phyloP scores from a whole-genome alignment of 768 basidiomycete species.

The Lepiota venenata region DNA sequence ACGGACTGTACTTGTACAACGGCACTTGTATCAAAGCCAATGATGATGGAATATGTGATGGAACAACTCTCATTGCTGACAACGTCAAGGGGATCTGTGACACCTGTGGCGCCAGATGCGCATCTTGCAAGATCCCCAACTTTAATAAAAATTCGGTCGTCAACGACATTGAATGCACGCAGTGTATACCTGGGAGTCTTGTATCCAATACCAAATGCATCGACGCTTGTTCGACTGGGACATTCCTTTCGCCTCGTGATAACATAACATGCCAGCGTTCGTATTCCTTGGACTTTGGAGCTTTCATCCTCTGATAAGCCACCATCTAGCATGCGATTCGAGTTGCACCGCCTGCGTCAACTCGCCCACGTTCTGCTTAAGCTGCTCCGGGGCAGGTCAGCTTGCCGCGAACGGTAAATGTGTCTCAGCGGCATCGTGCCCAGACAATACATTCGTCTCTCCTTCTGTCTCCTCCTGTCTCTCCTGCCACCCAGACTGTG shows the following conservation, averaged over 20 bases:
- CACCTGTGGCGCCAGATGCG: constrained; percentile 77
- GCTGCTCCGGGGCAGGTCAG: constrained; percentile 57
- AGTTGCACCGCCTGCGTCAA: constrained; percentile 70
- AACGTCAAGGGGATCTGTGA: constrained; percentile 81
- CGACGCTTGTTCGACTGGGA: constrained; percentile 65
- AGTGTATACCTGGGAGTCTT: constrained; percentile 74
- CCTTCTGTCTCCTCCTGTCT: constrained; percentile 65
- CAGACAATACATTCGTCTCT: constrained; percentile 63
- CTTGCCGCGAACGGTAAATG: constrained; percentile 74
- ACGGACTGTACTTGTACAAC: constrained; percentile 55
- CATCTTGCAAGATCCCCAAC: constrained; percentile 66
- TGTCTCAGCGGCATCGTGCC: constrained; percentile 53
- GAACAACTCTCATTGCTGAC: constrained; percentile 68
- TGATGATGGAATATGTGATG: constrained; percentile 65
- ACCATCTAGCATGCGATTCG: constrained; percentile 58
- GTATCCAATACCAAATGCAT: constrained; percentile 71
- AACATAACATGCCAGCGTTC: constrained; percentile 65
- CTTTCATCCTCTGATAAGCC: neutral
- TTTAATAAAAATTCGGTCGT: constrained; percentile 67
- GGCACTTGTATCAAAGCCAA: constrained; percentile 67
- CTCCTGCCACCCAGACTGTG: constrained; percentile 80
- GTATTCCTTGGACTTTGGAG: constrained; percentile 14
- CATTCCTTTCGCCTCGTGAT: constrained; percentile 68
- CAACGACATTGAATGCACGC: constrained; percentile 66
- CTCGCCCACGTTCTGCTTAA: constrained; percentile 65